Evolutionary conservation across 1,284 basidiomycete genomes (phyloP), one percentile per base, ranked within the genome.

Genomic region (Naganishia sp.): DNA sequence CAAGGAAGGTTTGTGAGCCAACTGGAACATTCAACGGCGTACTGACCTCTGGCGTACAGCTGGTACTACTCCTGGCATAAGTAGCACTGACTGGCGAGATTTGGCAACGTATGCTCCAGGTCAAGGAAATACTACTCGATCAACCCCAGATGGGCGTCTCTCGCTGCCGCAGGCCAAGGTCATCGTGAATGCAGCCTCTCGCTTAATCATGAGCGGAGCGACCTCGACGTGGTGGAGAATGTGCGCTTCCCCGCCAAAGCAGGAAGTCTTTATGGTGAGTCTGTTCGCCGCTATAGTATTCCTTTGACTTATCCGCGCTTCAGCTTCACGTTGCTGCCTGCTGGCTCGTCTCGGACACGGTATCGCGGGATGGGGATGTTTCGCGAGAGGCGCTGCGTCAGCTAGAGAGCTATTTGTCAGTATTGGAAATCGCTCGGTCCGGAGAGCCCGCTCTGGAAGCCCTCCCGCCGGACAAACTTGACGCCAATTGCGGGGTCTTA

Each of bases 191-290:
- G 47, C 58, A 5, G 58, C 58, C 25, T 43, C 39, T 23, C 47
- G 42, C 17, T 47, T 61, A 18, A 32, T 50, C 7, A 18, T 23
- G 35, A 50, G 31, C 39, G 58, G 47, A 11, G 39, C 58, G 3
- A 31, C 11, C 15, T 51, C 58, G 4, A 61, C 35, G 6, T 61
- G 58, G 58, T 51, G 58, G 58, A 35, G 35, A 35, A 61, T 61
- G 58, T 61, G 58, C 21, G 35, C n/a, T 3, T 41, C 58, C 2
- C 25, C 50, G 28, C 35, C 58, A 2, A 23, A 9, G 3, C 35
- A 47, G 17, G 49, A 18, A 3, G 35, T 61, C 23, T 51, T 41
- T 17, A 10, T 35, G 23, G 58, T 61, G 25, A 42, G 58, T 21
- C 4, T 3, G 4, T 39, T 39, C 35, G 35, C 0, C 4, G 3